Evolutionary conservation across 441 rosid species (phyloP).

Genomic region (Viola pubescens): DNA sequence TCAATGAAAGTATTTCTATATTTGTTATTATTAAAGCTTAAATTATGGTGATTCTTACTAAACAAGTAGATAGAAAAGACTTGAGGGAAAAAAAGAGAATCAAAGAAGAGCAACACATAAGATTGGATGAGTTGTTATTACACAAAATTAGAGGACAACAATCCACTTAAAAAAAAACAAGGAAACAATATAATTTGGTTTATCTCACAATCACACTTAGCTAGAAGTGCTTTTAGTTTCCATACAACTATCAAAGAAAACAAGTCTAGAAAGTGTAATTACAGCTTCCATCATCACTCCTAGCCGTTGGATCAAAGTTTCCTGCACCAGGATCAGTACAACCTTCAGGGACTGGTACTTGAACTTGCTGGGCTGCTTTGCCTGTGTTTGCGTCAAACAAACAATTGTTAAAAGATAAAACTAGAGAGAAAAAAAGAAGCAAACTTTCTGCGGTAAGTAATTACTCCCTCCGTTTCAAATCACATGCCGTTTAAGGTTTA

Average conservation of each 20-base stretch:
- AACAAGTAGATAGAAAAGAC: background rate
- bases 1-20: too few species aligned
- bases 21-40: too few species aligned
- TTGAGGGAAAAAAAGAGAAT: background rate
- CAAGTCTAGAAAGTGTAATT: slow-evolving; percentile 28
- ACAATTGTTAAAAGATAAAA: background rate
- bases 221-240: background rate
- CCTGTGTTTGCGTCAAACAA: slow-evolving; percentile 33
- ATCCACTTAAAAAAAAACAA: slow-evolving; percentile 12
- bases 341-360: slow-evolving; percentile 70
- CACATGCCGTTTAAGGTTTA: too few species aligned
- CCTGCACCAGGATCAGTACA: slow-evolving; percentile 64
- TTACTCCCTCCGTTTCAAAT: too few species aligned
- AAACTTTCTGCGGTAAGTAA: too few species aligned
- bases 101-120: too few species aligned
- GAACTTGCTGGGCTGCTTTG: slow-evolving; percentile 72
- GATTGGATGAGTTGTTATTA: background rate
- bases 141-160: slow-evolving; percentile 36
- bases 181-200: background rate
- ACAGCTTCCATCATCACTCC: slow-evolving; percentile 96
- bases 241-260: background rate
- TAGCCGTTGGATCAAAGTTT: slow-evolving; percentile 86
- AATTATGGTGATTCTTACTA: too few species aligned
- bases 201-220: slow-evolving; percentile 16
- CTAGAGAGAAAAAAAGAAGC: too few species aligned